Conservation (phyloP, 1,139 yeast species). For the Candida gigantensis region DNA sequence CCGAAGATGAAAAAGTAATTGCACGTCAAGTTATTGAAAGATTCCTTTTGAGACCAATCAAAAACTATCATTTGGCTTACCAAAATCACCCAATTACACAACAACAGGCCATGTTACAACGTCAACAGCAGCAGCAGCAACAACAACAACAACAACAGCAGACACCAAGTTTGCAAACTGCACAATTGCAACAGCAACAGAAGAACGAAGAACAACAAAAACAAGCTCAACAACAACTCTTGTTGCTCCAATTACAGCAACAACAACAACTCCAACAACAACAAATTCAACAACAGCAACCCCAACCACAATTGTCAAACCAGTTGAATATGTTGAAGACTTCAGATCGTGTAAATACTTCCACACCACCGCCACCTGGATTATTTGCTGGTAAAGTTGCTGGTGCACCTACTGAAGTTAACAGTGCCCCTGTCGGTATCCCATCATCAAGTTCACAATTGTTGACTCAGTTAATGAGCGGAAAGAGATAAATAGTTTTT, state of each 20-base stretch:
- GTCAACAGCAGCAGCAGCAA: conserved; percentile 29
- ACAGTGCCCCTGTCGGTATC: conserved; percentile 16
- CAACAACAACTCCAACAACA: conserved; percentile 15
- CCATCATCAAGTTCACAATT: conserved; percentile 62
- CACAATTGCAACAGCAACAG: conserved; percentile 24
- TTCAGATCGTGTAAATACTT: conserved; percentile 35
- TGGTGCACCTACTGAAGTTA: conserved; percentile 10
- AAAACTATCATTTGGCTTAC: conserved; percentile 50
- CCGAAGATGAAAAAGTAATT: conserved; percentile 39
- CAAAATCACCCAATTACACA: conserved; percentile 48
- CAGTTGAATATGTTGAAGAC: conserved; percentile 32
- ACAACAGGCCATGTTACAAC: conserved; percentile 39
- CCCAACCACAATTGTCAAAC: conserved; percentile 15
- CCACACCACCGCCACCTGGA: conserved; percentile 51
- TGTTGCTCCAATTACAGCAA: conserved; percentile 17
- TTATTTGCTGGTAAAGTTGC: conserved; percentile 28
- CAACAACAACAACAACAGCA: conserved; percentile 24
- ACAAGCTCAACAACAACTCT: conserved; percentile 19
- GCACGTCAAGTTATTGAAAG: conserved; percentile 47
- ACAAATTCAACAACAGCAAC: conserved; percentile 12
- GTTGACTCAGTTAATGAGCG: conserved; percentile 69
- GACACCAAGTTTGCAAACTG: conserved; percentile 16
- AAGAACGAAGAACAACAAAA: conserved; percentile 21
- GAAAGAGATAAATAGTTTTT: conserved; percentile 53
- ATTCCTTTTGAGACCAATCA: conserved; percentile 43